phyloP scores from a whole-genome alignment of 371 early-diverging fungal species.

The Mucor sp. region DNA sequence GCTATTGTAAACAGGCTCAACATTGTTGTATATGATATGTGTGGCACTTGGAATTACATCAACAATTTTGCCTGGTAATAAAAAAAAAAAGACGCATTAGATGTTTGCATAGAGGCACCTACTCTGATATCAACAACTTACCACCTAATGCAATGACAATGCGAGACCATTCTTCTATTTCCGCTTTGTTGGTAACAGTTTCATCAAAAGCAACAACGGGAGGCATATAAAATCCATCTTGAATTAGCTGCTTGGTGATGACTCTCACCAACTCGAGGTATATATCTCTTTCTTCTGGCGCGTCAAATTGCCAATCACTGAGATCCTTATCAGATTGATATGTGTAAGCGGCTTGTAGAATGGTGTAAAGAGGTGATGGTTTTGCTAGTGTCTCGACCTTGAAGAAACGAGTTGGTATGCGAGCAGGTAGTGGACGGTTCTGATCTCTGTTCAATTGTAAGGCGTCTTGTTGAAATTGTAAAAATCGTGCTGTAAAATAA shows the following conservation, averaged over 20 bases:
- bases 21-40: slow-evolving; percentile 56
- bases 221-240: slow-evolving; percentile 38
- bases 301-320: slow-evolving; percentile 62
- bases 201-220: slow-evolving; percentile 55
- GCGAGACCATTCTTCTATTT: slow-evolving; percentile 35
- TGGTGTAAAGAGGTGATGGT: slow-evolving; percentile 50
- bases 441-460: slow-evolving; percentile 23
- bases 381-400: slow-evolving; percentile 36
- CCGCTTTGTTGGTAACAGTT: slow-evolving; percentile 40
- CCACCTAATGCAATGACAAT: slow-evolving; percentile 53
- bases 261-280: slow-evolving; percentile 48
- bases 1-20: slow-evolving; percentile 9
- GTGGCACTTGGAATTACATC: slow-evolving; percentile 50
- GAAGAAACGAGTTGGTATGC: slow-evolving; percentile 64
- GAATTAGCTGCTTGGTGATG: slow-evolving; percentile 41
- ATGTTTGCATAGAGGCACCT: slow-evolving; percentile 4
- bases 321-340: slow-evolving; percentile 54
- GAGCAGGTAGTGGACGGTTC: slow-evolving; percentile 30
- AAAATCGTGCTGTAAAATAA: slow-evolving; percentile 55
- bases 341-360: slow-evolving; percentile 56
- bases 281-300: slow-evolving; percentile 38
- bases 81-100: background rate
- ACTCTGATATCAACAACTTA: slow-evolving; percentile 20
- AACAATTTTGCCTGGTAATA: slow-evolving; percentile 38
- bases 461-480: slow-evolving; percentile 62